Base-by-base conservation (phyloP, 768 basidiomycete species). In the Boletus eberwhitei region DNA sequence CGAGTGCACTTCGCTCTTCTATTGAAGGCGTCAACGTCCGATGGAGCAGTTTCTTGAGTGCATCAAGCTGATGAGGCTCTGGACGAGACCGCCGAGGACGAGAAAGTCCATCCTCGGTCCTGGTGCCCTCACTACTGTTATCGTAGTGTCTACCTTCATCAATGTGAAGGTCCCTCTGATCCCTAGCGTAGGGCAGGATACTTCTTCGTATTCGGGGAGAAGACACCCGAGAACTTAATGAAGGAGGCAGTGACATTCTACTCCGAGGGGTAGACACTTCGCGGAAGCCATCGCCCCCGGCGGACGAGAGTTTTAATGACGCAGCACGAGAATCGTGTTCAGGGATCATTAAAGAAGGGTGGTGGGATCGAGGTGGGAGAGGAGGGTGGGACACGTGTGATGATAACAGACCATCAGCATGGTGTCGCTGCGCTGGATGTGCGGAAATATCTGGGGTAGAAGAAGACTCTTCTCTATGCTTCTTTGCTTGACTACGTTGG, bases 401-500 rank as follows among this genome's bases (percentile, higher is more conserved):
- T 13, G 50, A 29, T 9, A 48, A 32, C 21, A 40, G 19, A 22
- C 41, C 21, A 34, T 60, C 62, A 19, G 40, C 43, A 29, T 45
- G 66, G 35, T 42, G 66, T 57, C 62, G 62, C 12, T 48, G 61
- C 13, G 34, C 13, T 4, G 45, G 40, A 42, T 26, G 57, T 21
- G 46, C 42, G 42, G 64, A 42, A 3, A 55, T 37, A 39, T 59
- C 64, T 0, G 69, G 53, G 41, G 65, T 63, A 39, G 72, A 66
- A 46, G 61, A 57, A 7, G 57, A 61, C 47, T 86, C 84, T 57
- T 87, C 85, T 60, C 77, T 81, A 61, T 79, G 80, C 73, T 87
- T 87, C 75, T 86, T 87, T 32, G 86, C 82, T 59, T 85, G 79
- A 68, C 83, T 88, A 62, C 87, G 87, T 65, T 91, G 88, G 64